Conservation (phyloP, 345 rosid genomes). For the Excoecaria agallocha region DNA sequence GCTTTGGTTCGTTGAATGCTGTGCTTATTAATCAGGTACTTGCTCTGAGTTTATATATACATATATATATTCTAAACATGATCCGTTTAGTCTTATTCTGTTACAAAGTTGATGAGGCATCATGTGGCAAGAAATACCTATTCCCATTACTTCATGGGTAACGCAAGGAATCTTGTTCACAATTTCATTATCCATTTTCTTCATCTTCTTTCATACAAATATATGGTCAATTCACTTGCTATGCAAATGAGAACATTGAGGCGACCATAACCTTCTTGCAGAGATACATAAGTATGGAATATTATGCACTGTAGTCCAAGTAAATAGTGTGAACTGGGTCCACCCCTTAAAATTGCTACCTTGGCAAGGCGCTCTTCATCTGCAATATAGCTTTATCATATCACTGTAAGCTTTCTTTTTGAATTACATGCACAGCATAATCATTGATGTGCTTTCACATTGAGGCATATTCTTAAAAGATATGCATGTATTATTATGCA, state of each 20-base stretch:
- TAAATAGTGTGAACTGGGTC: too few species aligned
- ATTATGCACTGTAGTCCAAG: too few species aligned
- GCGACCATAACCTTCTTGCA: too few species aligned
- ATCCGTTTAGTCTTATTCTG: too few species aligned
- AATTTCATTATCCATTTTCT: too few species aligned
- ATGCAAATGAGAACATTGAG: too few species aligned
- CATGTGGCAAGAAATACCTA: background rate
- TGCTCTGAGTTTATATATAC: background rate
- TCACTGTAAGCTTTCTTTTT: background rate
- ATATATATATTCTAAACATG: background rate
- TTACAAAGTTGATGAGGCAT: background rate
- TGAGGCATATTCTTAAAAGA: background rate
- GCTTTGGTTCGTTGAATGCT: slow-evolving; percentile 40
- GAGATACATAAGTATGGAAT: too few species aligned
- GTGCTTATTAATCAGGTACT: slow-evolving; percentile 60
- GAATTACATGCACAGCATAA: background rate
- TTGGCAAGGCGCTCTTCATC: background rate
- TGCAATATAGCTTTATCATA: background rate
- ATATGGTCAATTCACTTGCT: too few species aligned
- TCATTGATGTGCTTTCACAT: background rate
- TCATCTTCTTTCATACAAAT: too few species aligned
- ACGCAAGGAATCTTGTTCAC: background rate
- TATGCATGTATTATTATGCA: background rate
- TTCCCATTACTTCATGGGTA: background rate
- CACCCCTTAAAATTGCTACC: too few species aligned